phyloP scores from a whole-genome alignment of 805 yeast genomes.

The Ogataea ramenticola region DNA sequence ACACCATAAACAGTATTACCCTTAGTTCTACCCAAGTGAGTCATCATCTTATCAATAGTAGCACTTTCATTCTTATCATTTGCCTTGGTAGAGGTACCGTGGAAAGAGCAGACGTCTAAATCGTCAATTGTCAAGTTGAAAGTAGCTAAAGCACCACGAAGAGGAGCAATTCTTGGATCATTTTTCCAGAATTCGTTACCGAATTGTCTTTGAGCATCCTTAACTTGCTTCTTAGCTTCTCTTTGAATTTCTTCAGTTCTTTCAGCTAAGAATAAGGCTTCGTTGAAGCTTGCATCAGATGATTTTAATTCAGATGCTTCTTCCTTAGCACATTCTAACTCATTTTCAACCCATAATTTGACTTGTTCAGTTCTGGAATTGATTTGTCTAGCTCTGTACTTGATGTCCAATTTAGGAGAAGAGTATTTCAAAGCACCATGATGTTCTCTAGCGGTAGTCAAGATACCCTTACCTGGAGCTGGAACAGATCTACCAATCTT shows the following conservation, averaged over 20 bases:
- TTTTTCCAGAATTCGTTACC: conserved; percentile 90
- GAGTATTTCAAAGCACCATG: conserved; percentile 74
- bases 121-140: conserved; percentile 92
- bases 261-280: conserved; percentile 59
- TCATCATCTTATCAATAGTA: conserved; percentile 86
- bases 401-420: conserved; percentile 76
- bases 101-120: conserved; percentile 95
- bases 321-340: conserved; percentile 59
- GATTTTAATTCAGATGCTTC: conserved; percentile 53
- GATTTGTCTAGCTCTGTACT: conserved; percentile 91
- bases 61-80: conserved; percentile 97
- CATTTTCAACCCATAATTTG: conserved; percentile 78
- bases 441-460: conserved; percentile 95
- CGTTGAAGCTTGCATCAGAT: conserved; percentile 43
- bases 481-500: conserved; percentile 99
- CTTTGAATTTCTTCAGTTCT: conserved; percentile 81
- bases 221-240: conserved; percentile 78
- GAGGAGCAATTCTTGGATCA: conserved; percentile 93
- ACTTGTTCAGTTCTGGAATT: conserved; percentile 71
- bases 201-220: conserved; percentile 86
- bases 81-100: conserved; percentile 98
- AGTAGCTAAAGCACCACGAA: conserved; percentile 94
- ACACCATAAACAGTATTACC: conserved; percentile 98
- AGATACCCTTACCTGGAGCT: conserved; percentile 99
- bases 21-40: conserved; percentile 90